phyloP scores from a whole-genome alignment of 1,139 yeast species.

The Yamadazyma diddensiae region DNA sequence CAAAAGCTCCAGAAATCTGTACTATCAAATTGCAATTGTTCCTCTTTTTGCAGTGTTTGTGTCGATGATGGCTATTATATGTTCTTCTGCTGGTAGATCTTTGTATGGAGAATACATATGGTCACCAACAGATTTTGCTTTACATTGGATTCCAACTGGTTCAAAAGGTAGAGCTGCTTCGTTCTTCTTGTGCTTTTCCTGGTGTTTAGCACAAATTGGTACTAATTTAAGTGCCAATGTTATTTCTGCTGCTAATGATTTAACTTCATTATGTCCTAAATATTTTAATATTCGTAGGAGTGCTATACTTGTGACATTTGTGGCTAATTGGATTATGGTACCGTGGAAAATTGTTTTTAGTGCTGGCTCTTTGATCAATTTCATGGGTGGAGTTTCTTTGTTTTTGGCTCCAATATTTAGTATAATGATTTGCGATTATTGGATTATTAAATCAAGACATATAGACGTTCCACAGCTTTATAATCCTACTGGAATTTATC shows the following conservation, averaged over 20 bases:
- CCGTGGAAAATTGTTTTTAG: slow-evolving; percentile 27
- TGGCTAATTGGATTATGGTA: slow-evolving; percentile 31
- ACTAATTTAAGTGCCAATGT: slow-evolving; percentile 50
- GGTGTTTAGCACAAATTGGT: slow-evolving; percentile 45
- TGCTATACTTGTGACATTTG: slow-evolving; percentile 38
- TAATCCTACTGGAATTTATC: slow-evolving; percentile 14
- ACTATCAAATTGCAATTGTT: slow-evolving; percentile 11
- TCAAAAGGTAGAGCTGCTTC: slow-evolving; percentile 37
- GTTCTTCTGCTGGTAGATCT: slow-evolving; percentile 15
- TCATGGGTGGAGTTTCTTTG: slow-evolving; percentile 15
- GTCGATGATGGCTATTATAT: slow-evolving; percentile 15
- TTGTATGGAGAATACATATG: slow-evolving; percentile 14
- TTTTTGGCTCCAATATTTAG: slow-evolving; percentile 16
- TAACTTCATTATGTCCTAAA: slow-evolving; percentile 46
- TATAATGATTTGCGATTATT: slow-evolving; percentile 15
- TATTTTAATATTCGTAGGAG: slow-evolving; percentile 53
- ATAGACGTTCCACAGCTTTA: slow-evolving; percentile 14
- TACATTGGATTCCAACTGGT: slow-evolving; percentile 14
- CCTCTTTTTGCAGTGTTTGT: slow-evolving; percentile 15
- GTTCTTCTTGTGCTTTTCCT: slow-evolving; percentile 44
- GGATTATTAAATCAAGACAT: slow-evolving; percentile 12
- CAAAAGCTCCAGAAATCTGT: slow-evolving; percentile 9
- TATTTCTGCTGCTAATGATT: slow-evolving; percentile 52
- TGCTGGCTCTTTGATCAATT: slow-evolving; percentile 14
- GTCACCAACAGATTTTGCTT: slow-evolving; percentile 14